A percentile compares a stretch with the other conserved stretches of the same genome.
These are phyloP conservation scores for Cladophialophora carrionii DNA, from an alignment of 2,329 filamentous ascomycete genomes.

Conservation along the genomic window DNA sequence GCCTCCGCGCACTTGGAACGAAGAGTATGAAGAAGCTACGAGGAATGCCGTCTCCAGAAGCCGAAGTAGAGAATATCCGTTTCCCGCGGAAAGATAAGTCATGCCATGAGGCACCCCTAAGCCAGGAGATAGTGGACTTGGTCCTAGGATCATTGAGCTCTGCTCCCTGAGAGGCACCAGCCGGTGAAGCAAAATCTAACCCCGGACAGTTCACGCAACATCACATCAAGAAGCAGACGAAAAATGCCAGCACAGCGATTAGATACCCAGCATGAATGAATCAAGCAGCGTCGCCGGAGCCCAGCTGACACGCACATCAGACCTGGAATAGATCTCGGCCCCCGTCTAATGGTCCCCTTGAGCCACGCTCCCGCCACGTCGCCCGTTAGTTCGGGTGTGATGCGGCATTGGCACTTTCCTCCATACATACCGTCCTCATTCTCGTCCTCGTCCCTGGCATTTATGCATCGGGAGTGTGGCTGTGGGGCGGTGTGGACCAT, in stretches of 20 bases:
- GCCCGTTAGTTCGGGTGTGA: neutral
- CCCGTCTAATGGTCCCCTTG: neutral
- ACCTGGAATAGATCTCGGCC: neutral
- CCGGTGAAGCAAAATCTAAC: neutral
- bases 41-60: neutral
- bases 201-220: neutral
- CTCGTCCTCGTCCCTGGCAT: neutral
- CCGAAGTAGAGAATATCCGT: neutral
- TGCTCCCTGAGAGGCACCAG: neutral
- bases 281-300: too few relatives aligned
- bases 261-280: neutral
- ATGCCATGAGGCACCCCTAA: neutral
- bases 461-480: too few relatives aligned
- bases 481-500: neutral
- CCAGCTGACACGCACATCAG: neutral
- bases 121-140: neutral
- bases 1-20: constrained; percentile 23
- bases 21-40: constrained; percentile 17
- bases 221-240: neutral
- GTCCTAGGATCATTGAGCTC: neutral
- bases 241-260: neutral
- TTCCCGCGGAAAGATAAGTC: neutral
- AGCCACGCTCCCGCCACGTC: neutral
- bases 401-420: neutral
- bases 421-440: neutral